A percentile compares a stretch with the other conserved stretches of the same genome.
Conservation (phyloP, 352 stramenopile genomes). For the Globisporangium irregulare region DNA sequence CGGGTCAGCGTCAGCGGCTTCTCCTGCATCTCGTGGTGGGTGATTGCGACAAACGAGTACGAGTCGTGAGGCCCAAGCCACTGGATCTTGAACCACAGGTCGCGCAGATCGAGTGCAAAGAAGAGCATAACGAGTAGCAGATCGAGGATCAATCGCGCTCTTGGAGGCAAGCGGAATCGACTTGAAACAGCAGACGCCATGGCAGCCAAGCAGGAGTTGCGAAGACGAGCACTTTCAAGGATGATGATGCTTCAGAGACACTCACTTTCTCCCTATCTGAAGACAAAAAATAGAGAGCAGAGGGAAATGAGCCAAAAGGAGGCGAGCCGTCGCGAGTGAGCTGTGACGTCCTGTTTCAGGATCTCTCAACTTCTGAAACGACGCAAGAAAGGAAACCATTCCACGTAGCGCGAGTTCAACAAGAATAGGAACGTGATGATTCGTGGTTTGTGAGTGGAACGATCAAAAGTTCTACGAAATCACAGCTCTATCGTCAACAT, state of each 20-base stretch:
- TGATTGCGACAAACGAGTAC: conserved; percentile 35
- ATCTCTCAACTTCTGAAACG: not conserved
- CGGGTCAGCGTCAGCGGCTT: conserved; percentile 4
- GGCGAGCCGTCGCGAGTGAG: not conserved
- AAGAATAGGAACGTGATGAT: not conserved
- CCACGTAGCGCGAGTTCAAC: not conserved
- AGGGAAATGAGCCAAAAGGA: not conserved
- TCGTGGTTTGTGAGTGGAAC: no score
- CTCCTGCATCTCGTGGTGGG: conserved; percentile 23
- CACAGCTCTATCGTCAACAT: not conserved
- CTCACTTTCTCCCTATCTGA: not conserved
- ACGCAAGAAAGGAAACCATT: not conserved
- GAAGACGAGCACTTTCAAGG: not conserved
- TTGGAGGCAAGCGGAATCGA: conserved; percentile 6
- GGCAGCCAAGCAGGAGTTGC: not conserved
- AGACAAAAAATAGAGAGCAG: not conserved
- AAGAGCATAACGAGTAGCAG: conserved; percentile 26
- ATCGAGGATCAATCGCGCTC: conserved; percentile 25
- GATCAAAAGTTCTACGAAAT: not conserved
- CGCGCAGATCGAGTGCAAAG: conserved; percentile 43
- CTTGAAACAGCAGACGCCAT: not conserved
- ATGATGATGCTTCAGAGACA: not conserved
- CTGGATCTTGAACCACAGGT: conserved; percentile 56
- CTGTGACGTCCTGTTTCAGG: not conserved
- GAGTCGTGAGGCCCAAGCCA: conserved; percentile 44